phyloP scores from a whole-genome alignment of 176 grass and related monocot species.

The Oryza glumipatula region DNA sequence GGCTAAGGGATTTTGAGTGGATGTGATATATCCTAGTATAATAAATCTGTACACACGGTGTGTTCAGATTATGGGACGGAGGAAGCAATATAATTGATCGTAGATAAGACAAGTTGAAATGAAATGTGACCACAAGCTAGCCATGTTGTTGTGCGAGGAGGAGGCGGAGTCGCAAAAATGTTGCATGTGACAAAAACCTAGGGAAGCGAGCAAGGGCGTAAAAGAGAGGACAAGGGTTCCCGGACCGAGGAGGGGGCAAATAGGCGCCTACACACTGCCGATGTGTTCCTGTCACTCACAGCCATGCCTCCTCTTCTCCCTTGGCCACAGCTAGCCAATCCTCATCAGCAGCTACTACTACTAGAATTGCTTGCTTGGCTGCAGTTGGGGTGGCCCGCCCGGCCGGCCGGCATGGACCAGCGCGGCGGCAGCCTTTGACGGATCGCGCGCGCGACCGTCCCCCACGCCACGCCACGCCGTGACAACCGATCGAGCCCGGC shows the following conservation, averaged over 20 bases:
- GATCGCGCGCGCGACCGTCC: too few species aligned
- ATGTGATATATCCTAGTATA: too few species aligned
- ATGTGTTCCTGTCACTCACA: conserved; percentile 47
- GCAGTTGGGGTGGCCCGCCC: background rate
- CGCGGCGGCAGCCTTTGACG: conserved; percentile 44
- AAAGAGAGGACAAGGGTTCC: background rate
- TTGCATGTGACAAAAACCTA: conserved; percentile 22
- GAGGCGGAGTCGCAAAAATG: background rate
- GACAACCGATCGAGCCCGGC: conserved; percentile 18
- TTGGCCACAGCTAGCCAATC: background rate
- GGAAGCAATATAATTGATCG: too few species aligned
- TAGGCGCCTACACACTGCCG: conserved; percentile 26
- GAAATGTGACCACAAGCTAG: too few species aligned
- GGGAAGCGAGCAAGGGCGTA: background rate
- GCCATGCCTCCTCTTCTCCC: conserved; percentile 15
- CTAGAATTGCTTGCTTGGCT: background rate
- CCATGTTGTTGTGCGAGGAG: too few species aligned
- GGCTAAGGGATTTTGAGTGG: too few species aligned
- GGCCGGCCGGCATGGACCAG: background rate
- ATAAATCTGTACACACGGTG: too few species aligned
- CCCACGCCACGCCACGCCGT: conserved; percentile 38
- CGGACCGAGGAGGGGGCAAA: conserved; percentile 38
- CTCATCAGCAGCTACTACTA: background rate
- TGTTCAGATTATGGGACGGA: too few species aligned
- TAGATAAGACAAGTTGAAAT: background rate